Evolutionary conservation across 305 asterid species (phyloP), one percentile per base, ranked within the genome.

Genomic region (Andrographis paniculata): DNA sequence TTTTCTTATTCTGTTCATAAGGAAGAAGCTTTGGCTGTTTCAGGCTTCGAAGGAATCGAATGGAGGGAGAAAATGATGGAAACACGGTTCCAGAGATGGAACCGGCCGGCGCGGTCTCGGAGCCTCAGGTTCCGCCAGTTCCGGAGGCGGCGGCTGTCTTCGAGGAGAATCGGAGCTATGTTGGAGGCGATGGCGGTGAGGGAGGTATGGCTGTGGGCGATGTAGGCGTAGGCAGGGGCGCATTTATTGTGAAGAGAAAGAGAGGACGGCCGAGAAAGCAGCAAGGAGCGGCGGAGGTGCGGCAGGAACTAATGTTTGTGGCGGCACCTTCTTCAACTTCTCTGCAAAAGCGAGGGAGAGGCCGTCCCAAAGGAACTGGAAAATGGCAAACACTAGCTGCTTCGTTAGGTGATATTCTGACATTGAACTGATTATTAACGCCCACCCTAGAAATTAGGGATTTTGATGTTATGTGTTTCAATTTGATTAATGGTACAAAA

Each of bases 211-310:
- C n/a, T 27, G 6, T 27, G 14, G 50, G 37, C 50, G 36, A 35
- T n/a, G n/a, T 45, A 6, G n/a, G 51, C 2, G 36, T 17, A 14
- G 53, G 42, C 4, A 37, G 13, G 13, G 48, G 17, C 9, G 64
- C 39, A 36, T 28, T 42, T 2, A 51, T 27, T 17, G 55, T 5
- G 2, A 55, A 51, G 57, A 66, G 57, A 14, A 66, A 51, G 62
- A 45, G 72, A 61, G 72, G 67, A 11, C 45, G 72, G 35, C 72
- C 72, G 45, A 60, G 35, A 33, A 66, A 66, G 39, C 55, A 54
- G 10, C 58, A 35, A 13, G 27, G 14, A n/a, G 17, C 14, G 41
- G 18, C 17, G 38, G 24, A 3, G 6, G 30, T 24, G 30, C 31
- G 42, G 18, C 52, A 4, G 10, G 56, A 55, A 6, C 35, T 50